Evolutionary conservation across 2,329 filamentous ascomycete genomes (phyloP).

Genomic region (Alternaria sp.): DNA sequence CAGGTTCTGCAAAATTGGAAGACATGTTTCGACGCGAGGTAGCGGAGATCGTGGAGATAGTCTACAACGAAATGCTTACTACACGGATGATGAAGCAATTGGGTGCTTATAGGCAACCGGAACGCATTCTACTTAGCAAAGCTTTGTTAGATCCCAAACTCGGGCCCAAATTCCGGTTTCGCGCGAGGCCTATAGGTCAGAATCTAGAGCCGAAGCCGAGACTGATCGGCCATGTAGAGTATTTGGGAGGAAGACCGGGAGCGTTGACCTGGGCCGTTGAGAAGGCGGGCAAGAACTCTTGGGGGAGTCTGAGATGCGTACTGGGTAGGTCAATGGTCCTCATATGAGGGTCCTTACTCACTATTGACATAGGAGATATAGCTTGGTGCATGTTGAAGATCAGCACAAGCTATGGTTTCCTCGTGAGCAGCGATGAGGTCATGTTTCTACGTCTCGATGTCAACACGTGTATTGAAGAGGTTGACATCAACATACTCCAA

Average conservation of each 20-base stretch:
- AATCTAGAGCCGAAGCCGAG: conserved; percentile 6
- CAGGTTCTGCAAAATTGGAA: background rate
- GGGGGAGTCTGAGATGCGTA: conserved; percentile 32
- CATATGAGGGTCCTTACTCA: background rate
- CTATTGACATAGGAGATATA: conserved; percentile 22
- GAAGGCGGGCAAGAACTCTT: conserved; percentile 14
- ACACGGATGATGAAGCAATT: background rate
- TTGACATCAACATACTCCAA: background rate
- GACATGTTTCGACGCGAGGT: conserved; percentile 20
- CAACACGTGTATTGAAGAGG: background rate
- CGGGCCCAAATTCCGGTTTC: conserved; percentile 22
- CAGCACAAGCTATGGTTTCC: conserved; percentile 27
- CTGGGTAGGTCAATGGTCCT: conserved; percentile 16
- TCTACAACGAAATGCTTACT: conserved; percentile 15
- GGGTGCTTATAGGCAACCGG: background rate
- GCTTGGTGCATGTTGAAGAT: conserved; percentile 30
- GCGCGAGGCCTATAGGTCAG: conserved; percentile 4
- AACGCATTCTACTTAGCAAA: conserved; percentile 10
- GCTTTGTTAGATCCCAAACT: conserved; percentile 8
- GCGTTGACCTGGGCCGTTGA: conserved; percentile 23
- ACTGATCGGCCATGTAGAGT: conserved; percentile 31
- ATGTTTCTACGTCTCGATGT: conserved; percentile 27
- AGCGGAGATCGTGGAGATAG: conserved; percentile 9
- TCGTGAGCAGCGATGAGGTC: conserved; percentile 29
- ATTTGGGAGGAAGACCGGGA: conserved; percentile 24